A percentile compares a stretch with the other conserved stretches of the same genome.
phyloP scores from a whole-genome alignment of 2,329 filamentous ascomycete genomes.

The Alternaria gansuensis region DNA sequence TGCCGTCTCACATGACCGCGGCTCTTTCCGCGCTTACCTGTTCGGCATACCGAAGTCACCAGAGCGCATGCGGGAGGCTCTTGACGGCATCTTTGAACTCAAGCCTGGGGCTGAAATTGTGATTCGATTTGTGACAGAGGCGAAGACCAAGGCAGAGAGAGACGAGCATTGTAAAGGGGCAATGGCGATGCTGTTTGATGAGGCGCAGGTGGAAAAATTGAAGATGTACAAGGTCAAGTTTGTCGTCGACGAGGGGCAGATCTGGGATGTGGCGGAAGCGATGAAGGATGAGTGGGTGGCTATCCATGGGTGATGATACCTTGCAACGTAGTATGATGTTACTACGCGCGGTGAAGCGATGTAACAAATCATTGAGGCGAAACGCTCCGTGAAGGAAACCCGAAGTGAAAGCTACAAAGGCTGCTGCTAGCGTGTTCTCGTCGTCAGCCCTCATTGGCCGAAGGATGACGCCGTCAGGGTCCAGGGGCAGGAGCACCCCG shows the following conservation, averaged over 20 bases:
- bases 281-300: slow-evolving; percentile 16
- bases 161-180: slow-evolving; percentile 21
- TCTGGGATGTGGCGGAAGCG: slow-evolving; percentile 16
- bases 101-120: slow-evolving; percentile 25
- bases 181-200: slow-evolving; percentile 19
- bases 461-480: slow-evolving; percentile 35
- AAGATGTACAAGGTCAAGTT: slow-evolving; percentile 23
- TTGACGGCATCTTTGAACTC: slow-evolving; percentile 29
- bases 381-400: neutral
- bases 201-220: slow-evolving; percentile 16
- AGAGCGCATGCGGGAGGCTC: slow-evolving; percentile 26
- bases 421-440: slow-evolving; percentile 1
- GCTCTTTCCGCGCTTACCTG: slow-evolving; percentile 33
- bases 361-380: neutral
- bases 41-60: slow-evolving; percentile 29
- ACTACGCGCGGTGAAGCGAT: neutral
- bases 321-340: neutral
- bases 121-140: slow-evolving; percentile 28
- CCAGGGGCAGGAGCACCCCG: slow-evolving; percentile 33
- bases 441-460: slow-evolving; percentile 22
- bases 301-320: slow-evolving; percentile 8
- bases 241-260: slow-evolving; percentile 27
- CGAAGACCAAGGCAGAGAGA: slow-evolving; percentile 20
- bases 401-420: neutral
- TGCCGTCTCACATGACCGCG: slow-evolving; percentile 29